Evolutionary conservation across 176 grass and related monocot species (phyloP).

Genomic region (Musa itinerans): DNA sequence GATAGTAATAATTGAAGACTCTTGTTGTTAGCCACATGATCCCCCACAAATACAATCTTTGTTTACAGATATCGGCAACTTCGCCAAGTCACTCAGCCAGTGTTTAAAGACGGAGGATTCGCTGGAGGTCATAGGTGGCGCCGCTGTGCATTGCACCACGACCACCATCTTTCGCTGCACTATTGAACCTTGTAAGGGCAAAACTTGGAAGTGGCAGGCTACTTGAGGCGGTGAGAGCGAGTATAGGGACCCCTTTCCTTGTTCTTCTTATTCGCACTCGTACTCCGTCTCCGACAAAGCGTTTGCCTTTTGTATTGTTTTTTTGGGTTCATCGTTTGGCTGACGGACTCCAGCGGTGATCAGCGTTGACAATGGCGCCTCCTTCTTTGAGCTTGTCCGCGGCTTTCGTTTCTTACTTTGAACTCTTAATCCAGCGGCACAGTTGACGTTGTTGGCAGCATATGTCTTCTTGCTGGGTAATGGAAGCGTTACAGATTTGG

Average conservation of each 20-base stretch:
- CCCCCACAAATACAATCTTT: too few relatives aligned
- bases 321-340: not conserved
- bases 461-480: not conserved
- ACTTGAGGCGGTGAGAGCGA: slow-evolving; percentile 37
- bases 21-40: too few relatives aligned
- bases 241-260: not conserved
- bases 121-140: not conserved
- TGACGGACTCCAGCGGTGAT: not conserved
- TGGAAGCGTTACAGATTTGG: not conserved
- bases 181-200: slow-evolving; percentile 24
- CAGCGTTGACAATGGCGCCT: not conserved
- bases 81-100: too few relatives aligned
- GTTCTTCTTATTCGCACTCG: not conserved
- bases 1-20: too few relatives aligned
- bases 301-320: too few relatives aligned
- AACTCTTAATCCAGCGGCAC: not conserved
- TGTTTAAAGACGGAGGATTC: not conserved
- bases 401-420: slow-evolving; percentile 1
- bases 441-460: not conserved
- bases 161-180: not conserved
- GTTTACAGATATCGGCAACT: too few relatives aligned
- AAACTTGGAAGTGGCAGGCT: slow-evolving; percentile 61
- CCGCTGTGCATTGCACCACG: not conserved
- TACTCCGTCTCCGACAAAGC: too few relatives aligned
- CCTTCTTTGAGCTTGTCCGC: not conserved